These are phyloP conservation scores for Veloboletus limbatus DNA, from an alignment of 1,284 basidiomycete genomes.

Conservation along the genomic window DNA sequence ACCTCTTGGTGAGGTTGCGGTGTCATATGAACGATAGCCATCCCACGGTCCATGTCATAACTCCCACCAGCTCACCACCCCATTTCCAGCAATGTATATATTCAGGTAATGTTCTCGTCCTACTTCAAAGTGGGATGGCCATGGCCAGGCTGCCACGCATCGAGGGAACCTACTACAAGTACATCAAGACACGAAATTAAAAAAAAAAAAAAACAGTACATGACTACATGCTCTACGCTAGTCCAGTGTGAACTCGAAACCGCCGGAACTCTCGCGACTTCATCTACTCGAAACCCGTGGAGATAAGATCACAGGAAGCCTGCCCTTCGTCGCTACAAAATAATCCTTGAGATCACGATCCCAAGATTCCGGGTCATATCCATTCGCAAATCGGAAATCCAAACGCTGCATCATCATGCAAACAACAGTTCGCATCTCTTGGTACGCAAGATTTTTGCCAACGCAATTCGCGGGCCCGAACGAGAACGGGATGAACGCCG, in stretches of 20 bases:
- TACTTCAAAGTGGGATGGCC: slow-evolving; percentile 3
- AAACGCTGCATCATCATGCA: slow-evolving; percentile 34
- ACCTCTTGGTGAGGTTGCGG: slow-evolving; percentile 4
- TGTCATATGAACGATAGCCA: background rate
- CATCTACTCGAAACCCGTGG: slow-evolving; percentile 27
- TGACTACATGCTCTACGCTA: slow-evolving; percentile 31
- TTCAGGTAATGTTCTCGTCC: slow-evolving; percentile 14
- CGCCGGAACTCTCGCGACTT: slow-evolving; percentile 13
- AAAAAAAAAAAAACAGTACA: slow-evolving; percentile 16
- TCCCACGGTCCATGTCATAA: background rate
- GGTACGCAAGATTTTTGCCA: slow-evolving; percentile 36
- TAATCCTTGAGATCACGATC: slow-evolving; percentile 34
- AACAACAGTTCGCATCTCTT: slow-evolving; percentile 35
- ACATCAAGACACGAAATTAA: slow-evolving; percentile 18
- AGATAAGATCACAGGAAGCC: slow-evolving; percentile 34
- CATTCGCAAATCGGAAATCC: slow-evolving; percentile 33
- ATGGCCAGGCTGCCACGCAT: slow-evolving; percentile 5
- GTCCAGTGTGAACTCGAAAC: slow-evolving; percentile 15
- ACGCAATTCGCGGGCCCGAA: slow-evolving; percentile 35
- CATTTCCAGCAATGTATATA: slow-evolving; percentile 9
- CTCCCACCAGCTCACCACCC: background rate
- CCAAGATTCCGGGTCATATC: slow-evolving; percentile 32
- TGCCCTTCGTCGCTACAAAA: slow-evolving; percentile 33
- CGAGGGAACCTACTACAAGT: slow-evolving; percentile 18
- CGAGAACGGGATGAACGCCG: slow-evolving; percentile 37